Conservation (phyloP, 2,329 filamentous ascomycete species). For the Paecilomyces niveus region DNA sequence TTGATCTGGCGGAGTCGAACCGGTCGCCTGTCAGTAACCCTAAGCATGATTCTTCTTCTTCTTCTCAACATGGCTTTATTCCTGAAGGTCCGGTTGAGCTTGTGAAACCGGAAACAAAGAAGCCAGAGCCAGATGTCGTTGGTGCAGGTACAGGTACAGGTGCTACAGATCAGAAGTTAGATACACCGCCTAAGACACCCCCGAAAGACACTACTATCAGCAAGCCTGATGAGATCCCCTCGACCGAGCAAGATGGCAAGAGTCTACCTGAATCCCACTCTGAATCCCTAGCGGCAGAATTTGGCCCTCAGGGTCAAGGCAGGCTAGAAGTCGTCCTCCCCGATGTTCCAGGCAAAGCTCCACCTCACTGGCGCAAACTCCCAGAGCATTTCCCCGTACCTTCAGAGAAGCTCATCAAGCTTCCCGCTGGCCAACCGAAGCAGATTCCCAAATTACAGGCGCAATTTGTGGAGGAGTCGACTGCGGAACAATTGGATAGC, state of each 20-base stretch:
- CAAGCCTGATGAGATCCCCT: background rate
- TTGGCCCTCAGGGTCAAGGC: constrained; percentile 26
- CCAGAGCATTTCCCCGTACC: constrained; percentile 72
- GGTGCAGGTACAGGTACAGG: background rate
- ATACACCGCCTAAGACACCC: background rate
- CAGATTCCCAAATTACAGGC: constrained; percentile 71
- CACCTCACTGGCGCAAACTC: constrained; percentile 65
- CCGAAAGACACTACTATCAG: background rate
- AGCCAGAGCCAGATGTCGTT: background rate
- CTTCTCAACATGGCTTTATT: constrained; percentile 6
- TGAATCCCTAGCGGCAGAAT: constrained; percentile 11
- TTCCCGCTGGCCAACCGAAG: constrained; percentile 66
- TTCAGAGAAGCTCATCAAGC: constrained; percentile 60
- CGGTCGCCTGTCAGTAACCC: constrained; percentile 4
- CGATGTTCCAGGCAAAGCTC: constrained; percentile 14
- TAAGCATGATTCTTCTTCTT: constrained; percentile 5
- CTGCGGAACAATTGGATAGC: constrained; percentile 54
- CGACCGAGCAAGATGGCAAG: constrained; percentile 1
- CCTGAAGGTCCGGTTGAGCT: background rate
- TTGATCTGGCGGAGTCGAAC: constrained; percentile 8
- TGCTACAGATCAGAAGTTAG: background rate
- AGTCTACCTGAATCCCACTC: background rate
- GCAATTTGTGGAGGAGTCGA: constrained; percentile 58
- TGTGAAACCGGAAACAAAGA: background rate
- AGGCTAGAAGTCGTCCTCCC: constrained; percentile 22